Conservation (phyloP, 495 filamentous ascomycete genomes). For the Trichoderma asperelloides region DNA sequence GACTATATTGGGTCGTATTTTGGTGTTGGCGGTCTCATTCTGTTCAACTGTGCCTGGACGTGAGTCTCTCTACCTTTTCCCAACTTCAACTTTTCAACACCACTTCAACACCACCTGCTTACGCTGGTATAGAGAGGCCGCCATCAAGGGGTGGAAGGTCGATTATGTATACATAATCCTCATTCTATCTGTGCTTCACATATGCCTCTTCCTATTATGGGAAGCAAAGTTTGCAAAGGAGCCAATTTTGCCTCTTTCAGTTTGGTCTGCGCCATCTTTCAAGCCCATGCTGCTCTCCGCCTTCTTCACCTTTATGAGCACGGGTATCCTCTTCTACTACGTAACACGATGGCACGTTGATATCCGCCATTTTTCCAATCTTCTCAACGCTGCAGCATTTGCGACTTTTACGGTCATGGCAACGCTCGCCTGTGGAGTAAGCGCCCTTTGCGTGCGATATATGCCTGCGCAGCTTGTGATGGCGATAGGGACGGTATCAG, state of each 20-base stretch:
- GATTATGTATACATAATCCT: conserved; percentile 39
- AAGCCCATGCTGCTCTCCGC: conserved; percentile 37
- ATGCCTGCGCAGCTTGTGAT: conserved; percentile 43
- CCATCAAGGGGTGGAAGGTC: conserved; percentile 37
- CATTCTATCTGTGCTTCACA: conserved; percentile 30
- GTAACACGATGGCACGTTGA: conserved; percentile 11
- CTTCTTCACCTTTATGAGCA: conserved; percentile 43
- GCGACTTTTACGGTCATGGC: not conserved
- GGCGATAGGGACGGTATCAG: conserved; percentile 34
- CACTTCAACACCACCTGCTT: not conserved
- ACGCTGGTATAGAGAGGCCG: conserved; percentile 35
- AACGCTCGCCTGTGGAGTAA: not conserved
- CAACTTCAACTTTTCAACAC: not conserved
- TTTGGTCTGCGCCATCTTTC: conserved; percentile 44
- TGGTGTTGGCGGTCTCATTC: conserved; percentile 33
- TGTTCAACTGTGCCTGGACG: conserved; percentile 51
- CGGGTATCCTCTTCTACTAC: conserved; percentile 43
- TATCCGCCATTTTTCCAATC: not conserved
- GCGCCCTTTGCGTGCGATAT: not conserved
- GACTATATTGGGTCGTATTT: conserved; percentile 43
- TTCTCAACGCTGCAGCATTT: not conserved
- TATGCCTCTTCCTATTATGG: conserved; percentile 37
- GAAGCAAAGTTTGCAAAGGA: conserved; percentile 31
- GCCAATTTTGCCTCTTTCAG: conserved; percentile 43
- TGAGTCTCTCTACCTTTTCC: conserved; percentile 19